phyloP scores from a whole-genome alignment of 257 asterid genomes.

The Solanum virginianum region DNA sequence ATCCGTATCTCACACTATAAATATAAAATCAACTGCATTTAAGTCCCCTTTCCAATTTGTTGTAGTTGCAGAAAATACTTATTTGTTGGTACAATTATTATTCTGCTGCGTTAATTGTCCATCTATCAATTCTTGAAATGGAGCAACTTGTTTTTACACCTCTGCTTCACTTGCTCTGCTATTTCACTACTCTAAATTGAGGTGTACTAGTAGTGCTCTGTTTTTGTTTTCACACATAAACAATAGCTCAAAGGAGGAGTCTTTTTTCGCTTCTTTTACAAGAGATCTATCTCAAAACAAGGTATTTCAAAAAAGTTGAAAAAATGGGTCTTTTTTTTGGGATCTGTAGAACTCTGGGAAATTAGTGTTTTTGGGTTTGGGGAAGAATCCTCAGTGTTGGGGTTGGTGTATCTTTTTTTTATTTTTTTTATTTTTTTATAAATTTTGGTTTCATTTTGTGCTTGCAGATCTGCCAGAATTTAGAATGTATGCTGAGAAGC shows the following conservation, averaged over 20 bases:
- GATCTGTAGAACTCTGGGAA: background rate
- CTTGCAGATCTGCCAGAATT: slow-evolving; percentile 3
- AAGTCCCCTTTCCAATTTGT: background rate
- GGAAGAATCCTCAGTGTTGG: background rate
- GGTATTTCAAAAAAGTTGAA: slow-evolving; percentile 2
- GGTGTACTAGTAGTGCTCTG: background rate
- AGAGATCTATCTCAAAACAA: slow-evolving; percentile 15
- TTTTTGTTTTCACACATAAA: background rate
- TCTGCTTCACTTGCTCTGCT: background rate
- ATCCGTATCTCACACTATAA: background rate
- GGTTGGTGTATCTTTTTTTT: background rate
- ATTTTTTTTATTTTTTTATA: background rate
- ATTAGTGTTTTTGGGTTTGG: slow-evolving; percentile 5
- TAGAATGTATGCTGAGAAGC: slow-evolving; percentile 59
- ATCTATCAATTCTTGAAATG: background rate
- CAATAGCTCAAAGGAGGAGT: background rate
- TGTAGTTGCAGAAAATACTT: background rate
- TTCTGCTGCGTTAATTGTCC: background rate
- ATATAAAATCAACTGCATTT: background rate
- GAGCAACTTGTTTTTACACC: background rate
- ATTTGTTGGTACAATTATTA: background rate
- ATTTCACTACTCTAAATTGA: background rate
- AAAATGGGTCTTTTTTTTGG: background rate
- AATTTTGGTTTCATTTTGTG: slow-evolving; percentile 7
- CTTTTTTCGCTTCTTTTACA: background rate